Base-by-base conservation (phyloP, 116 monocot genomes). In the Thalassia testudinum region DNA sequence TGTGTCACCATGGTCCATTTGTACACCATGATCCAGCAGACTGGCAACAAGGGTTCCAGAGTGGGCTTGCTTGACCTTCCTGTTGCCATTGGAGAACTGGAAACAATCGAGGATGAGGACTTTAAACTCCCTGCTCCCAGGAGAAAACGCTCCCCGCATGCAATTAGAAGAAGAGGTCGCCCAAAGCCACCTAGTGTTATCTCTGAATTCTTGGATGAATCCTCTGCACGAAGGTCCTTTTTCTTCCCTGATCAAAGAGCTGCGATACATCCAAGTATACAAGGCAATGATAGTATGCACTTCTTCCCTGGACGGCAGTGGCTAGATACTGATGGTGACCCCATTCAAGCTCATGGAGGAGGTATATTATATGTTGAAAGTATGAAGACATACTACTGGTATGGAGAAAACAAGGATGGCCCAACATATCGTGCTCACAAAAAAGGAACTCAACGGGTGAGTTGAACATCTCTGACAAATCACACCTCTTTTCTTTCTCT, bases 311-410 rank as follows among this genome's bases (percentile, higher is more conserved):
- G 81, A 22, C 66, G 64, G 50, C 19, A 72, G 12, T 97, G 97
- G 89, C 27, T 97, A 38, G 97, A 97, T 52, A 97, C 82, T 0
- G 82, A 88, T 49, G 89, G 97, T 5, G 74, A 85, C 44, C 79
- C 85, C 18, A 97, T 97, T 62, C 97, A 97, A 59, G 97, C 97
- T 37, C 97, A 97, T 59, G 97, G 97, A 49, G 97, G 89, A 1
- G 85, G 89, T 10, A 47, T 97, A 54, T 59, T 97, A 17, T 74
- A 72, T 64, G 85, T 85, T 63, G 75, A 85, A n/a, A 77, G 38
- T 50, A 63, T 56, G 14, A 63, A 72, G 48, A 87, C 89, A 23
- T 97, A 85, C 65, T 97, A 85, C 54, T 88, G 97, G 85, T 97
- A 89, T 69, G 97, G 97, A 58, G 97, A 97, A 68, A 97, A 88